These are phyloP conservation scores for Hypoxylon crocopeplum DNA, from an alignment of 495 filamentous ascomycete species.

Conservation along the genomic window DNA sequence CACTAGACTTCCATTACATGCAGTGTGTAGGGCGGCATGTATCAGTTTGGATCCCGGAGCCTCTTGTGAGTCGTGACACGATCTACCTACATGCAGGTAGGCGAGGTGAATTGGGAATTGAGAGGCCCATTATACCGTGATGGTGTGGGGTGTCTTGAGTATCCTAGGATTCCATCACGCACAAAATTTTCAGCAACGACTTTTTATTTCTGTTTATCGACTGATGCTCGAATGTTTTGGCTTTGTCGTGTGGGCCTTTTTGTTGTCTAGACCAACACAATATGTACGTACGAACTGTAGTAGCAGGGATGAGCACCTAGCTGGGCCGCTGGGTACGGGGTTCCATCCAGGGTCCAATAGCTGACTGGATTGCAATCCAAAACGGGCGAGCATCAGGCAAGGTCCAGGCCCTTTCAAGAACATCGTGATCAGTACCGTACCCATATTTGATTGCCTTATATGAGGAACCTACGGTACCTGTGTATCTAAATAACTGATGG, in stretches of 20 bases:
- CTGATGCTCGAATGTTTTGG: conserved; percentile 34
- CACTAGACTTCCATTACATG: not conserved
- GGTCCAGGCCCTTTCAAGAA: conserved; percentile 15
- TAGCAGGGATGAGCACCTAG: conserved; percentile 25
- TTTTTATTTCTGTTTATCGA: conserved; percentile 18
- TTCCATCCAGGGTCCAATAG: conserved; percentile 25
- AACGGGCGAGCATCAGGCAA: conserved; percentile 14
- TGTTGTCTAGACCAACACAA: conserved; percentile 6
- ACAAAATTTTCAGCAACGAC: conserved; percentile 2
- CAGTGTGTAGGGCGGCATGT: not conserved
- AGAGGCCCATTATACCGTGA: conserved; percentile 23
- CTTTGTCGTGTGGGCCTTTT: conserved; percentile 9
- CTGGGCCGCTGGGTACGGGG: conserved; percentile 24
- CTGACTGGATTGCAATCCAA: not conserved
- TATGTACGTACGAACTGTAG: not conserved
- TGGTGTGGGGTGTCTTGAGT: conserved; percentile 8
- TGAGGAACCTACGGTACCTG: too few relatives aligned
- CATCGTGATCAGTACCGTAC: too few relatives aligned
- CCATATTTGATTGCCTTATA: too few relatives aligned
- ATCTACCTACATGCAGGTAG: conserved; percentile 18
- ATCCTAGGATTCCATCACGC: conserved; percentile 2
- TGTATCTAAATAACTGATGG: too few relatives aligned
- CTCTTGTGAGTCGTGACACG: conserved; percentile 9
- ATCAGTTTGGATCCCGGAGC: conserved; percentile 1
- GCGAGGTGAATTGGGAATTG: not conserved